Base-by-base conservation (phyloP, 2,329 filamentous ascomycete species). In the Parastagonospora nodorum region DNA sequence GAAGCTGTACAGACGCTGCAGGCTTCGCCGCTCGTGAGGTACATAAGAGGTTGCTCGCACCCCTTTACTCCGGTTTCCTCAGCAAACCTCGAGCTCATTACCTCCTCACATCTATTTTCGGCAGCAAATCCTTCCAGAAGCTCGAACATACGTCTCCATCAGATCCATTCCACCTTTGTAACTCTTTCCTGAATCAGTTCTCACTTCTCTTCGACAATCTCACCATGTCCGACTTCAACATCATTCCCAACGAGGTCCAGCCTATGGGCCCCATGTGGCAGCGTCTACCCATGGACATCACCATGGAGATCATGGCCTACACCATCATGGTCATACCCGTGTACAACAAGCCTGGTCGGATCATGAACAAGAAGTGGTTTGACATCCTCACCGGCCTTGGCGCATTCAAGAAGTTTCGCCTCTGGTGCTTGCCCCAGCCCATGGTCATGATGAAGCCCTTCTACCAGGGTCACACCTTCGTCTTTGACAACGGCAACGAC, bases 171-270 rank as follows among this genome's bases (percentile, higher is more conserved):
- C 8, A n/a, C 12, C 27, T 31, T 24, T 8, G 30, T n/a, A 15
- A 8, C 30, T 42, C n/a, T 2, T 28, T 2, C 5, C 10, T 12
- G 2, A 19, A 19, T n/a, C 41, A 12, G 8, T 11, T 15, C 15
- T 5, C 28, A 33, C 30, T 24, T 15, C 30, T 9, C 2, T 10
- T 27, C 31, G 31, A n/a, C 16, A 35, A 27, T n/a, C 7, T 44
- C 42, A 44, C 2, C 42, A 44, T 44, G 42, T 35, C 42, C 8
- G 5, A 19, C 8, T n/a, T n/a, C 32, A 36, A 47, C 6, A 33
- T 48, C 1, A 42, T 64, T 14, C 60, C 60, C 6, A 47, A 56
- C n/a, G 56, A 61, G 32, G 31, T 64, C 10, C 16, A 10, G 14
- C 29, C 41, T 15, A 19, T 24, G 9, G 41, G 29, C 5, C 41